Conservation (phyloP, 2,329 filamentous ascomycete genomes). For the Diaporthe longicolla region DNA sequence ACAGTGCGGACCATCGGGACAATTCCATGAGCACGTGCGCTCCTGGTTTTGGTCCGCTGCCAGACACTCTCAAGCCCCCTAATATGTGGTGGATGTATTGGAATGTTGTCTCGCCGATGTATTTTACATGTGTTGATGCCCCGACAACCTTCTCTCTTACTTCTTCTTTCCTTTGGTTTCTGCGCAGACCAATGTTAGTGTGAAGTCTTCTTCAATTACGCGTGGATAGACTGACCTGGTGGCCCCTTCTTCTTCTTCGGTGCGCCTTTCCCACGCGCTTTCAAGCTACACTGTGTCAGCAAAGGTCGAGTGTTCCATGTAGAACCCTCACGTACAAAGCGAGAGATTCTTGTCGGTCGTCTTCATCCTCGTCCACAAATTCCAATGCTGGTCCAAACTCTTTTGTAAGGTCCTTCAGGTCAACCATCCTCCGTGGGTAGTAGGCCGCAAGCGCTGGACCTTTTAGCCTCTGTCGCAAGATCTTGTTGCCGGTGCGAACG, state of each 20-base stretch:
- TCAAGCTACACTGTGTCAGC: constrained; percentile 66
- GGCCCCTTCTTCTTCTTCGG: constrained; percentile 89
- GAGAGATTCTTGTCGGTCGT: constrained; percentile 83
- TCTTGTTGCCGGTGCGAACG: constrained; percentile 88
- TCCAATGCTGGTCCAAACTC: constrained; percentile 76
- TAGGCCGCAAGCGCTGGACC: constrained; percentile 89
- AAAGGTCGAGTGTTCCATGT: background rate
- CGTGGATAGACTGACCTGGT: constrained; percentile 49
- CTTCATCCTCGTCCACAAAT: constrained; percentile 81
- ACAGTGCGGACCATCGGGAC: background rate
- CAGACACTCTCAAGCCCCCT: background rate
- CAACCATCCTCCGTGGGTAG: constrained; percentile 83
- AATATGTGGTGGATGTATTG: constrained; percentile 38
- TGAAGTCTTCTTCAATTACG: constrained; percentile 57
- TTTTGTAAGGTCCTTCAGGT: constrained; percentile 80
- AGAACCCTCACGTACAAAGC: constrained; percentile 65
- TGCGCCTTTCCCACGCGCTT: constrained; percentile 85
- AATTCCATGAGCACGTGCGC: background rate
- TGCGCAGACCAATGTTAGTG: constrained; percentile 49
- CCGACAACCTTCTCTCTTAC: constrained; percentile 43
- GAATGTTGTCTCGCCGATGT: constrained; percentile 22
- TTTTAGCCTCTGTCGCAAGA: constrained; percentile 88
- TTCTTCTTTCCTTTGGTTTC: constrained; percentile 60
- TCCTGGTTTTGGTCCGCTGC: background rate
- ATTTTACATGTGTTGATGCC: constrained; percentile 30